phyloP scores from a whole-genome alignment of 805 yeast genomes.

The Kodamaea lidongshanica region DNA sequence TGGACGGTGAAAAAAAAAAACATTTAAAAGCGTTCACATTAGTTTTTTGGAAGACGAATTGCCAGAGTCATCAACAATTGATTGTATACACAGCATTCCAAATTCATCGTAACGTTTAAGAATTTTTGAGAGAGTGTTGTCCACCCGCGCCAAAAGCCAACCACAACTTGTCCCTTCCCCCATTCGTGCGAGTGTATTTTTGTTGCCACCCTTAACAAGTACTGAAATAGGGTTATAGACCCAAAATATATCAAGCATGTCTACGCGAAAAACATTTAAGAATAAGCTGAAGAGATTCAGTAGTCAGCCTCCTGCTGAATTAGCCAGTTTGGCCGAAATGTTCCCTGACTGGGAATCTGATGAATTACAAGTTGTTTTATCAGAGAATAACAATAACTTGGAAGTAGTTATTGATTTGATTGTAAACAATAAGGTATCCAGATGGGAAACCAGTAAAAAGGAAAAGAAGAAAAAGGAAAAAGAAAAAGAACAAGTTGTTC shows the following conservation, averaged over 20 bases:
- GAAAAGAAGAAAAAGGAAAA: conserved; percentile 48
- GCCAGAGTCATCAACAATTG: no score
- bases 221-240: no score
- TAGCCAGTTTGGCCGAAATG: conserved; percentile 68
- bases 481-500: conserved; percentile 13
- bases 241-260: conserved; percentile 15
- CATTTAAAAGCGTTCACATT: no score
- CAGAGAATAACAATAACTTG: conserved; percentile 66
- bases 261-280: conserved; percentile 39
- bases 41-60: no score
- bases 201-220: no score
- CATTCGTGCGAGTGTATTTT: no score
- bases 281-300: conserved; percentile 42
- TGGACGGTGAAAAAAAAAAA: no score
- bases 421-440: conserved; percentile 81
- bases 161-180: no score
- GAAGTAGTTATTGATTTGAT: conserved; percentile 81
- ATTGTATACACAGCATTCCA: no score
- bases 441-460: conserved; percentile 90
- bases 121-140: no score
- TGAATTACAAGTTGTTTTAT: conserved; percentile 69
- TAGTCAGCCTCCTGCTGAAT: conserved; percentile 22
- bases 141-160: no score
- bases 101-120: no score
- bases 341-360: conserved; percentile 93